Evolutionary conservation across 2,329 filamentous ascomycete species (phyloP), one percentile per base, ranked within the genome.

Genomic region (Ophiocordyceps camponoti-floridani): DNA sequence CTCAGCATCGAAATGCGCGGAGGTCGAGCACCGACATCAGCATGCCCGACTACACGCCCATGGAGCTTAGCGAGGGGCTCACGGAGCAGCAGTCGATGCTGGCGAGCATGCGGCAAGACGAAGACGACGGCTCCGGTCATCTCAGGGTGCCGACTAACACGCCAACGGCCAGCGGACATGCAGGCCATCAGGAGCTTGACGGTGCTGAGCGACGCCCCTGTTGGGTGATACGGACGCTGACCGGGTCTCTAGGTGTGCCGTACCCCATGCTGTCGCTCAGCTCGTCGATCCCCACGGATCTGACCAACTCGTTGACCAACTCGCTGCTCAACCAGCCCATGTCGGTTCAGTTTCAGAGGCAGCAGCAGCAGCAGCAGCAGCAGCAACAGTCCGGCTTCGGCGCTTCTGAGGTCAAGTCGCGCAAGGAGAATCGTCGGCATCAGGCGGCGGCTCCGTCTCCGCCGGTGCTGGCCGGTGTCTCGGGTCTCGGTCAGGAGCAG

Each of bases 261-360:
- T 53, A 54, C 38, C 52, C 53, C 12, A 41, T 51, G 14, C 48
- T 53, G 23, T 42, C 48, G 9, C 43, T 54, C 28, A 45, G 46
- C 18, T 37, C 47, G 18, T 43, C 43, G 6, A 46, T 59, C 4
- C 50, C 57, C 2, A 46, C 58, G 2, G 63, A 66, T 31, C 53
- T 70, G 4, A 61, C 65, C 5, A 58, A 59, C 6, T 61, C 64
- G n/a, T 55, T 72, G 44, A 67, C 67, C 0, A 61, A 66, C 45
- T 70, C 69, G 0, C 54, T 73, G 37, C 57, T 73, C 27, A 70
- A 68, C 43, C 69, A 72, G 44, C 64, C 68, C 11, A 54, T 62
- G 28, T 60, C 65, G 0, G 52, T 65, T 3, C 58, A 62, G 4
- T 47, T 58, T 4, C 59, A 59, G 13, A 51, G 18, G 7, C 35